Base-by-base conservation (phyloP, 257 asterid genomes). In the Solanum arcanum region DNA sequence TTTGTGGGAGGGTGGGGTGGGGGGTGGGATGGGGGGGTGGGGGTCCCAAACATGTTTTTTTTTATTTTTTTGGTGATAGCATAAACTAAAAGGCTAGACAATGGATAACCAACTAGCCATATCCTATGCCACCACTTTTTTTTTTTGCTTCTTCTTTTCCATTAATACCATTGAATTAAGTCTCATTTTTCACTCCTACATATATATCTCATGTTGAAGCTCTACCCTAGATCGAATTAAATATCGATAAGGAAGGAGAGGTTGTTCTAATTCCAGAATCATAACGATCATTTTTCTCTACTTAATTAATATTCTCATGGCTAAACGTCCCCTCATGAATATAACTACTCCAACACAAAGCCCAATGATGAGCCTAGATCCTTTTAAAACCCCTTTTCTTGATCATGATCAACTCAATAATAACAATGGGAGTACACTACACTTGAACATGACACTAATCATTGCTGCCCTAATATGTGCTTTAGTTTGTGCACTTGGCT, bases 381-480 rank as follows among this genome's bases (percentile, higher is more conserved):
- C 68, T 52, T 52, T 52, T 16, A 80, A 49, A 47, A 47, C 44
- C 66, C 69, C 85, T 5, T 80, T 80, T 80, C 85, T 80, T 80
- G 69, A 66, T 64, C 73, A 81, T 59, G 66, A 59, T 64, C 83
- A 82, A 82, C 33, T 3, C 46, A 12, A 42, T 11, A 81, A 46
- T 35, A 80, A 39, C 41, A 81, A 49, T 7, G 77, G 29, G 86
- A 49, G 86, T 73, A 39, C 89, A 49, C 66, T 89, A 33, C 74
- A 87, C 88, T 70, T 80, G 86, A 89, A 89, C 44, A 21, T 72
- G 6, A 73, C 83, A 33, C 86, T 89, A 60, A 89, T 89, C 76
- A 44, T 87, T 39, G 91, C 88, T 37, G 91, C 88, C 52, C 85
- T 89, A n/a, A 52, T 87, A 60, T 89, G 90, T 64, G 91, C 88